Base-by-base conservation (phyloP, 495 filamentous ascomycete genomes). In the Trichoderma erinaceum region DNA sequence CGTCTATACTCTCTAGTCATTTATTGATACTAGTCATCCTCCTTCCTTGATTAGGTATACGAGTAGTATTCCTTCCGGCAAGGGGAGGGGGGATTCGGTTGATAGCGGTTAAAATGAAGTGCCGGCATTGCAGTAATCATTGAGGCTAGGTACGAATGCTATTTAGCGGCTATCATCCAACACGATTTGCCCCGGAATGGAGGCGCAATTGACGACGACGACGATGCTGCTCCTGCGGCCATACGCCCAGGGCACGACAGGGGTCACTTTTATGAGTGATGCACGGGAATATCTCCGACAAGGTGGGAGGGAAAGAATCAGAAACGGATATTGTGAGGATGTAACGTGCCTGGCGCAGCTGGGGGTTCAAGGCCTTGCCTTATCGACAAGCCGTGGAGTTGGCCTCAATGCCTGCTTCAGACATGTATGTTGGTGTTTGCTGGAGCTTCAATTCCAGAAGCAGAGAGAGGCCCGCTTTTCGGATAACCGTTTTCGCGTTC, bases 121-220 rank as follows among this genome's bases (percentile, higher is more conserved):
- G 56, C 56, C 56, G 56, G 56, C 56, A 61, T 61, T 61, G 48
- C 48, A 52, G 44, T 48, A 48, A 48, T 4, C 44, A 48, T 48
- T 48, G 44, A 48, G 18, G 13, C 44, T 15, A n/a, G 13, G 44
- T 16, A 0, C 15, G 48, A 10, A 16, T 50, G 5, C n/a, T 10
- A 10, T 52, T 52, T 23, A n/a, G 16, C 48, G 16, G 48, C n/a
- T 10, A n/a, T 21, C 8, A 21, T 1, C 4, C 48, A n/a, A 52
- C n/a, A 23, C 48, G 48, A 52, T 52, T 38, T 46, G 43, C 43
- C 43, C 43, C 43, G 12, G 43, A 46, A 46, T 18, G 43, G 43
- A 18, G 43, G 18, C 18, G 48, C 48, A 10, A 52, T 52, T n/a
- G 46, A 15, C 15, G n/a, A n/a, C n/a, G 18, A 23, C 48, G 18